Percentiles rank a stretch among this genome's conserved stretches.
Conservation (phyloP, 306 rosid species). For the Malus sieversii region DNA sequence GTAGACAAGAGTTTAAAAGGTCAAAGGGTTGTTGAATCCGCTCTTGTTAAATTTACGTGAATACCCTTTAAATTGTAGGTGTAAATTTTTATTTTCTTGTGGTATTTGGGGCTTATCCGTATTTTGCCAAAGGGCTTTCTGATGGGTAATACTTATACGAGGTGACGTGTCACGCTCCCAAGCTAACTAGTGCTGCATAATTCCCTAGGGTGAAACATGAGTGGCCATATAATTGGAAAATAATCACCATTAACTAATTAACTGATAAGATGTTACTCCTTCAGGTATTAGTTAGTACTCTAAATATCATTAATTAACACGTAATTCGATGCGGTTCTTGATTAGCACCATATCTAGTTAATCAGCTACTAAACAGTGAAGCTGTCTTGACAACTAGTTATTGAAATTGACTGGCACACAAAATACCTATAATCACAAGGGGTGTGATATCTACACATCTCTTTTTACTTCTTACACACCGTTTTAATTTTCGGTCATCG, state of each 20-base stretch:
- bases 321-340: not conserved
- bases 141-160: not conserved
- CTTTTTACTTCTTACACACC: too few species aligned
- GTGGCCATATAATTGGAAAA: not conserved
- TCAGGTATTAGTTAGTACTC: not conserved
- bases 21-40: conserved; percentile 3
- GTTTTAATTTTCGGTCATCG: too few species aligned
- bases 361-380: not conserved
- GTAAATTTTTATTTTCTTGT: not conserved
- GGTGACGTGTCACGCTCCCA: not conserved
- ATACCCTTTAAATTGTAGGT: not conserved
- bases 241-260: not conserved
- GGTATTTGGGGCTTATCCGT: not conserved
- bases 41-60: not conserved
- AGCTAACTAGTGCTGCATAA: not conserved
- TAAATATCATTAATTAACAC: not conserved
- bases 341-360: not conserved
- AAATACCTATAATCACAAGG: not conserved
- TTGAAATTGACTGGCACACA: not conserved
- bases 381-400: not conserved
- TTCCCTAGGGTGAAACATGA: not conserved
- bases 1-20: not conserved
- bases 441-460: too few species aligned
- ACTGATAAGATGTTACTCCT: not conserved
- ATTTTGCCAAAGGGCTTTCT: not conserved